Base-by-base conservation (phyloP, 805 yeast species). In the Danielia reshetovae region DNA sequence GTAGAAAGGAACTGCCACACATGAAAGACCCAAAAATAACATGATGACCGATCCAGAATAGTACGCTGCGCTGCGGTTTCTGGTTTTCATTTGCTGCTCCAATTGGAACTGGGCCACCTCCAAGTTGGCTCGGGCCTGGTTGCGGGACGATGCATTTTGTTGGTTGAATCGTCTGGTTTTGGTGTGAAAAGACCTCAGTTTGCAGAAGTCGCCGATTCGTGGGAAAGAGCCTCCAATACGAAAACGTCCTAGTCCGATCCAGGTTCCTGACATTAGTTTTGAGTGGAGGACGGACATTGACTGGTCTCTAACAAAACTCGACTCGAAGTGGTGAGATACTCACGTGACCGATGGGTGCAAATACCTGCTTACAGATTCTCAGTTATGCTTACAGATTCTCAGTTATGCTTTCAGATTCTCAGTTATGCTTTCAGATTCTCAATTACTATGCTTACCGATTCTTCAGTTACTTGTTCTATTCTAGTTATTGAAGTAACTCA, bases 1-100 rank as follows among this genome's bases (percentile, higher is more conserved):
- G 59, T 93, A 93, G 5, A 93, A 63, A 4, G 97, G 97, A 13
- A 93, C 98, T 1, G 96, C 85, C 7, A 88, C 85, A 60, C 87
- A 93, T 0, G 95, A 74, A 5, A 90, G 65, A 0, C 95, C 85
- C 12, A 86, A 61, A 43, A 86, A 85, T 2, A 78, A 62, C 18
- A 89, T 60, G 9, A 79, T 78, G 14, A 86, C 67, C n/a, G 90
- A 80, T 2, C 76, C 65, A 10, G 82, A 65, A 52, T 85, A 85
- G 53, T 78, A 74, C 2, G 80, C 74, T 6, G 81, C 75, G 0
- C 90, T 75, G 27, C 66, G 57, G 47, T 74, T 74, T 38, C 64
- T 68, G 32, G 38, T 52, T 31, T 50, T 53, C 23, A 57, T 55
- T 30, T 50, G 45, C 29, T 54, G 59, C 29, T 52, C 60, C 41